Conservation (phyloP, 2,329 filamentous ascomycete genomes). For the Amphichorda felina region DNA sequence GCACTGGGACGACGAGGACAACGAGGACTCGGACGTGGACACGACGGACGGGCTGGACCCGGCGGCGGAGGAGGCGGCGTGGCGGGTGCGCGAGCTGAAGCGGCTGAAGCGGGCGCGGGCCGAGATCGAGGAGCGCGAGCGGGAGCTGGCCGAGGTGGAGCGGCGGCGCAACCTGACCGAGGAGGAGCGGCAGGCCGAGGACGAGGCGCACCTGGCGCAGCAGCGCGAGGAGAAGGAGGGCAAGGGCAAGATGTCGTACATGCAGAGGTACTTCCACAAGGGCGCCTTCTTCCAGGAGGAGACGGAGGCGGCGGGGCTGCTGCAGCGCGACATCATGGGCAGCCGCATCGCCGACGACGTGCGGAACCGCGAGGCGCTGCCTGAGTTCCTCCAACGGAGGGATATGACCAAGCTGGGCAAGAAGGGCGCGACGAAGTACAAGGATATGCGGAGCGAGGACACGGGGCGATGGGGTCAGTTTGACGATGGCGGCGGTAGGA, state of each 20-base stretch:
- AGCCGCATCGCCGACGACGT: conserved; percentile 74
- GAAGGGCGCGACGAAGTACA: conserved; percentile 85
- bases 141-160: conserved; percentile 81
- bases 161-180: conserved; percentile 74
- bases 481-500: conserved; percentile 27
- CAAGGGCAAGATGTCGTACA: conserved; percentile 72
- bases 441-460: conserved; percentile 78
- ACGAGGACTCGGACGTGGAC: conserved; percentile 65
- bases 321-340: conserved; percentile 77
- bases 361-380: conserved; percentile 68
- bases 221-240: conserved; percentile 72
- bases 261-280: conserved; percentile 96
- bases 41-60: conserved; percentile 82
- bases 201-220: conserved; percentile 61
- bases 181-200: conserved; percentile 77
- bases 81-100: conserved; percentile 85
- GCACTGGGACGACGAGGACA: conserved; percentile 75
- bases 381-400: conserved; percentile 82
- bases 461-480: conserved; percentile 75
- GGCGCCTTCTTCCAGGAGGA: conserved; percentile 92
- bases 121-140: conserved; percentile 72
- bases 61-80: conserved; percentile 79
- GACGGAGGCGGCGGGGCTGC: conserved; percentile 60
- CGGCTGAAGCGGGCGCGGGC: conserved; percentile 80
- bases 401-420: conserved; percentile 91